Evolutionary conservation across 345 rosid species (phyloP), one percentile per base, ranked within the genome.

Genomic region (Salix udensis): DNA sequence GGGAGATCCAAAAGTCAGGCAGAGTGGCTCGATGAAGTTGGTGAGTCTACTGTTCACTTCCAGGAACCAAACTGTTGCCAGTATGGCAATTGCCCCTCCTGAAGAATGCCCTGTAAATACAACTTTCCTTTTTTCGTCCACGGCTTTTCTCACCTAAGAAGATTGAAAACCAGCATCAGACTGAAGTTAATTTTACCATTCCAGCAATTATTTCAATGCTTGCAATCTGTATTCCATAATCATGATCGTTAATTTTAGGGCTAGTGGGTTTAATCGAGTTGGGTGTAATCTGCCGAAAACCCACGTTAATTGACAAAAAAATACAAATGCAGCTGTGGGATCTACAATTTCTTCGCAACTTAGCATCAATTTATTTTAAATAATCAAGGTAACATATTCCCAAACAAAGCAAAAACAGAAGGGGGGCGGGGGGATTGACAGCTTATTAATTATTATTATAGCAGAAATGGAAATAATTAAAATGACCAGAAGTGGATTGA

Each of bases 1-100:
- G 44, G 98, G 98, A 74, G 97, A 94, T 55, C 94, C 97, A 75
- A 91, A 95, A 9, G 98, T 95, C 40, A 95, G 21, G 34, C 98
- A 92, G 26, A 75, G 71, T 52, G 93, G 91, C 30, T 37, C 34
- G 24, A 14, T 18, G 30, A 14, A 26, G 24, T 13, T 55, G 8
- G 23, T 15, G 8, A 31, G 37, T 71, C 75, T 80, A 9, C 30
- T 44, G 81, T 69, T 73, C 7, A 36, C 60, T 71, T 90, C 91
- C 72, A 91, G 72, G 79, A 87, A 86, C 97, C 96, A 89, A 61
- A 91, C 76, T 19, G 97, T 82, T 21, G 89, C 86, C 67, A 90
- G 77, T 21, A 91, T 86, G 14, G 98, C 98, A 73, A 87, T 72
- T 3, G 97, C 86, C 4, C 94, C 98, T 21, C 94, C 98, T 8